Percentiles rank a stretch among this genome's conserved stretches.
phyloP scores from a whole-genome alignment of 2,329 filamentous ascomycete species.

The Capronia coronata region DNA sequence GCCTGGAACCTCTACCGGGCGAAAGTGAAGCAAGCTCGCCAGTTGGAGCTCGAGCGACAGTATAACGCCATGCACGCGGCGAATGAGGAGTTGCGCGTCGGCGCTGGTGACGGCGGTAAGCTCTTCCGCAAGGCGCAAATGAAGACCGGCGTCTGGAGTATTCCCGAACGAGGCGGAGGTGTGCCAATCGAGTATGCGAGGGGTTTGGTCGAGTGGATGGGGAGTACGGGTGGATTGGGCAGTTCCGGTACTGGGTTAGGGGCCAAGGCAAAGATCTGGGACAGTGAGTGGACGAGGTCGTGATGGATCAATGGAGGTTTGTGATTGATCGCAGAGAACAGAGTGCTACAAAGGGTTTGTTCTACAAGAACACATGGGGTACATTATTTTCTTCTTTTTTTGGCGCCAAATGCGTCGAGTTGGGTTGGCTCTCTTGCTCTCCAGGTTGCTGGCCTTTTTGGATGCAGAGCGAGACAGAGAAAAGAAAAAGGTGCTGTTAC shows the following conservation, averaged over 20 bases:
- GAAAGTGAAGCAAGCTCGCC: conserved; percentile 57
- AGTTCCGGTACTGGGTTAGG: conserved; percentile 61
- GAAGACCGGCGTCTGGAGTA: conserved; percentile 75
- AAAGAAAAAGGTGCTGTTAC: not conserved
- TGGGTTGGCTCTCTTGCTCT: not conserved
- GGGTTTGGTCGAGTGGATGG: conserved; percentile 30
- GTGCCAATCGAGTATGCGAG: conserved; percentile 90
- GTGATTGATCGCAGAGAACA: no score
- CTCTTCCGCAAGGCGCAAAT: conserved; percentile 83
- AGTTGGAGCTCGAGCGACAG: conserved; percentile 67
- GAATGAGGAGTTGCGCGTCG: conserved; percentile 70
- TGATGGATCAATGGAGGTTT: no score
- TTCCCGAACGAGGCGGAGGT: conserved; percentile 44
- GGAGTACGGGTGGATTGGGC: conserved; percentile 43
- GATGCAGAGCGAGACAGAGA: no score
- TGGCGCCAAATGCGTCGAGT: no score
- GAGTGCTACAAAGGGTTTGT: no score
- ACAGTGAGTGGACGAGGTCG: conserved; percentile 76
- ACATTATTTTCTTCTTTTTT: no score
- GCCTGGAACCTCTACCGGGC: conserved; percentile 79
- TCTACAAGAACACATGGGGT: no score
- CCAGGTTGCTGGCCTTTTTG: not conserved
- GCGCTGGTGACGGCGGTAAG: conserved; percentile 46
- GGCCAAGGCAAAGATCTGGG: conserved; percentile 66
- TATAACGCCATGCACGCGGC: conserved; percentile 78